phyloP scores from a whole-genome alignment of 2,329 filamentous ascomycete genomes.

The Gnomoniopsis smithogilvyi region DNA sequence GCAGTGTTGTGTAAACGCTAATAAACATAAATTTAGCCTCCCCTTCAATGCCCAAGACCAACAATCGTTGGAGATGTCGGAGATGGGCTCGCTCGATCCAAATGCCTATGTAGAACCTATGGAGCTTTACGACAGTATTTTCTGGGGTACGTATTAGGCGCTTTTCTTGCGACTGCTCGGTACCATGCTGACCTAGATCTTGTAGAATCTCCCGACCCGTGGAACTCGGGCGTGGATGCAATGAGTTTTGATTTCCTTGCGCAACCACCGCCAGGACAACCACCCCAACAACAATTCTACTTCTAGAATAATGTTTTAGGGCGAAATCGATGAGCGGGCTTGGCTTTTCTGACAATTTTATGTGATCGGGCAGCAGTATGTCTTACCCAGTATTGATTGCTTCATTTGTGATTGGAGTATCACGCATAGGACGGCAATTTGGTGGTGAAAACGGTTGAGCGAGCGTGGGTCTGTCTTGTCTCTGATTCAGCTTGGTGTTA shows the following conservation, averaged over 20 bases:
- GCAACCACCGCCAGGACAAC: conserved; percentile 56
- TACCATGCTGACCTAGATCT: not conserved
- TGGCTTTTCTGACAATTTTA: no score
- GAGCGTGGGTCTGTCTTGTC: no score
- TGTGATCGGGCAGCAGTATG: no score
- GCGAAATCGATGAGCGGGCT: no score
- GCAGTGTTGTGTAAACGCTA: not conserved
- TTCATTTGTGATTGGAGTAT: no score
- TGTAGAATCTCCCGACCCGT: conserved; percentile 56
- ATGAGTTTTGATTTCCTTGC: conserved; percentile 61
- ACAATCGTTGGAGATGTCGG: conserved; percentile 36
- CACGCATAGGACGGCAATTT: no score
- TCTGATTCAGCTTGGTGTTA: no score
- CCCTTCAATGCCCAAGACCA: conserved; percentile 36
- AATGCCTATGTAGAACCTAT: conserved; percentile 62
- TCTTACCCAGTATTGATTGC: no score
- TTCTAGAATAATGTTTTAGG: conserved; percentile 36
- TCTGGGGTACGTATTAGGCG: conserved; percentile 52
- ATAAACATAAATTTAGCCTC: conserved; percentile 27
- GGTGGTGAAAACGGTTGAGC: no score
- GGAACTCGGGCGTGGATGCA: conserved; percentile 52
- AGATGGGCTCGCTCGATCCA: conserved; percentile 49
- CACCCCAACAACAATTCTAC: conserved; percentile 53
- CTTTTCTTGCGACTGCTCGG: no score
- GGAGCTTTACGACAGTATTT: conserved; percentile 67